Percentiles rank a stretch among this genome's conserved stretches.
Conservation (phyloP, 2,329 filamentous ascomycete genomes). For the Botrytis porri region DNA sequence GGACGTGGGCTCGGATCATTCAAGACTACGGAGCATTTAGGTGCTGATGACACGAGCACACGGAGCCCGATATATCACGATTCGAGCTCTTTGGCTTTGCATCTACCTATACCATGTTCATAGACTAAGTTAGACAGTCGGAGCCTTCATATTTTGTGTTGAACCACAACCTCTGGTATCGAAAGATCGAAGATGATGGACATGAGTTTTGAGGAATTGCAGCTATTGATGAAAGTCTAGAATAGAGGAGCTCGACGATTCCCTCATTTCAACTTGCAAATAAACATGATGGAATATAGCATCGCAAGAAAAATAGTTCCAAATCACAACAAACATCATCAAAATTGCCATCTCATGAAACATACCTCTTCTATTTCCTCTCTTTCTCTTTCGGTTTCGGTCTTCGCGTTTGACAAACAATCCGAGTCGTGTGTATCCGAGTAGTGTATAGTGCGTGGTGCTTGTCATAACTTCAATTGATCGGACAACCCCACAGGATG, state of each 20-base stretch:
- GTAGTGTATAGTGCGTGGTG: neutral
- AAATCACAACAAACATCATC: neutral
- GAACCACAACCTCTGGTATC: neutral
- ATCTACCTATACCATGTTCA: neutral
- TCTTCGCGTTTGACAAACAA: conserved; percentile 14
- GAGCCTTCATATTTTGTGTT: neutral
- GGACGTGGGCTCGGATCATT: neutral
- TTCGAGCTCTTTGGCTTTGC: neutral
- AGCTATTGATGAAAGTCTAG: neutral
- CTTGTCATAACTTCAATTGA: neutral
- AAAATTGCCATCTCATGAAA: neutral
- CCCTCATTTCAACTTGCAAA: neutral
- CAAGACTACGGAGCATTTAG: neutral
- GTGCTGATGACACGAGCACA: neutral
- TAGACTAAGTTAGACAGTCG: neutral
- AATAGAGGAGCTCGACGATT: neutral
- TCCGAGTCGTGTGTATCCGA: neutral
- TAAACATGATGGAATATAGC: neutral
- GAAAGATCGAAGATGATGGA: neutral
- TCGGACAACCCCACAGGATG: conserved; percentile 16
- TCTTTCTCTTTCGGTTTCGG: conserved; percentile 6
- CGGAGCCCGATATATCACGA: neutral
- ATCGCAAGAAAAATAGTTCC: neutral
- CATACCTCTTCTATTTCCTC: neutral
- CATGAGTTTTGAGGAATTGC: neutral